Conservation (phyloP, 352 stramenopile species). For the Phytophthora multivora region DNA sequence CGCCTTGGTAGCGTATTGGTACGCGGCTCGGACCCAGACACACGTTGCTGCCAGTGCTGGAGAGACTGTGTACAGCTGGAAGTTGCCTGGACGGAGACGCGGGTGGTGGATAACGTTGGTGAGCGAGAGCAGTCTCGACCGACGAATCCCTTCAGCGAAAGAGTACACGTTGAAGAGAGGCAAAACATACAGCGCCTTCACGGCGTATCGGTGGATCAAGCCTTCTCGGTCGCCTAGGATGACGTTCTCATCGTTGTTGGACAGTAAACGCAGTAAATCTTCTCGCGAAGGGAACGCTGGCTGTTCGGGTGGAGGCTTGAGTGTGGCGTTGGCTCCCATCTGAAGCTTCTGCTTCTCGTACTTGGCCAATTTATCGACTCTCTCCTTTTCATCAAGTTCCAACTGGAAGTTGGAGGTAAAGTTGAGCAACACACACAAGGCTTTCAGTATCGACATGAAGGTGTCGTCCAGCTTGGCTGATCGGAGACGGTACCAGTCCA, state of each 20-base stretch:
- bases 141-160: constrained; percentile 69
- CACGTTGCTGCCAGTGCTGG: constrained; percentile 66
- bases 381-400: constrained; percentile 32
- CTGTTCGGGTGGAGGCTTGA: constrained; percentile 19
- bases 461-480: constrained; percentile 62
- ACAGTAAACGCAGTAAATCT: constrained; percentile 71
- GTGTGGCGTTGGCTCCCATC: constrained; percentile 12
- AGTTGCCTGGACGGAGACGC: constrained; percentile 64
- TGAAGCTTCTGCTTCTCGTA: constrained; percentile 32
- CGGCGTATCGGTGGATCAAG: constrained; percentile 76
- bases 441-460: constrained; percentile 67
- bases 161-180: constrained; percentile 85
- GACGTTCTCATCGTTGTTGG: constrained; percentile 82
- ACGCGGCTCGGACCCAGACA: constrained; percentile 74
- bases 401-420: constrained; percentile 78
- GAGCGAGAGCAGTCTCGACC: constrained; percentile 60
- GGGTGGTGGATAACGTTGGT: constrained; percentile 80
- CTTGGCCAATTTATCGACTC: constrained; percentile 18
- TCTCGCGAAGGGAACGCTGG: constrained; percentile 53
- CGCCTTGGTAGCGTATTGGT: constrained; percentile 69
- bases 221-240: constrained; percentile 78
- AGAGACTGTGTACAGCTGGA: constrained; percentile 63
- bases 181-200: constrained; percentile 81
- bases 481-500: constrained; percentile 82
- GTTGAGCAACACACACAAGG: constrained; percentile 69